A percentile compares a stretch with the other conserved stretches of the same genome.
phyloP scores from a whole-genome alignment of 139 green algal genomes.

The Tetraselmis striata region DNA sequence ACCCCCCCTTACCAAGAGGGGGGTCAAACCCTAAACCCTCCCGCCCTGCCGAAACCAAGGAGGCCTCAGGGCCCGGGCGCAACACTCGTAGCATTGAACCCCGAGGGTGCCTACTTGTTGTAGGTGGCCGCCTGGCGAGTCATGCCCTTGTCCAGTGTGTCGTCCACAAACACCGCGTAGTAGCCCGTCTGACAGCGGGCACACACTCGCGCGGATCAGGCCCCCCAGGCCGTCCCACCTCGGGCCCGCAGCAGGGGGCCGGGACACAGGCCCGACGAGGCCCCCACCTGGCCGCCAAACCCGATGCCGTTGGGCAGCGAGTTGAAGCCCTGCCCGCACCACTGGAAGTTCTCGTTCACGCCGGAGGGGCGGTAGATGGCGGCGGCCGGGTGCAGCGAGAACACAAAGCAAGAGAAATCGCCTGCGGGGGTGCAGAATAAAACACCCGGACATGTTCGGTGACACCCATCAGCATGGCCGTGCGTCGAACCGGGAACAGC shows the following conservation, averaged over 20 bases:
- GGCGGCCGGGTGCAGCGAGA: conserved; percentile 27
- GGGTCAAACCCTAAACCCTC: too few species aligned
- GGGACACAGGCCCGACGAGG: too few species aligned
- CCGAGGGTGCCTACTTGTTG: not conserved
- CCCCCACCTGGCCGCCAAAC: conserved; percentile 23
- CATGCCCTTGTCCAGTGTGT: conserved; percentile 43
- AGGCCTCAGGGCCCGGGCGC: too few species aligned
- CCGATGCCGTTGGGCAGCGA: conserved; percentile 44
- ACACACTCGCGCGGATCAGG: not conserved
- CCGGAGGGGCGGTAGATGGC: conserved; percentile 35
- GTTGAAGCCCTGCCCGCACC: conserved; percentile 50
- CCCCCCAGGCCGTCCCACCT: not conserved
- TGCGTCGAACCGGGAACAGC: too few species aligned
- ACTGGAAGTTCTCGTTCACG: conserved; percentile 59
- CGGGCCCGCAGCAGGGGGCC: too few species aligned
- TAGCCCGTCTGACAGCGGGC: conserved; percentile 21
- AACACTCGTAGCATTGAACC: too few species aligned
- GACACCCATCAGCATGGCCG: too few species aligned
- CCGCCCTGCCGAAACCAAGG: too few species aligned
- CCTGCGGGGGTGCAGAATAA: conserved; percentile 30
- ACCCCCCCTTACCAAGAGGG: too few species aligned
- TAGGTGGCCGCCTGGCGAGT: conserved; percentile 21
- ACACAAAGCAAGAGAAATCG: conserved; percentile 40
- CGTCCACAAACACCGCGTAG: conserved; percentile 48
- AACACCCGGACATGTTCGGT: too few species aligned